Evolutionary conservation across 2,329 filamentous ascomycete genomes (phyloP), one percentile per base, ranked within the genome.

Genomic region (Alternaria alternata): DNA sequence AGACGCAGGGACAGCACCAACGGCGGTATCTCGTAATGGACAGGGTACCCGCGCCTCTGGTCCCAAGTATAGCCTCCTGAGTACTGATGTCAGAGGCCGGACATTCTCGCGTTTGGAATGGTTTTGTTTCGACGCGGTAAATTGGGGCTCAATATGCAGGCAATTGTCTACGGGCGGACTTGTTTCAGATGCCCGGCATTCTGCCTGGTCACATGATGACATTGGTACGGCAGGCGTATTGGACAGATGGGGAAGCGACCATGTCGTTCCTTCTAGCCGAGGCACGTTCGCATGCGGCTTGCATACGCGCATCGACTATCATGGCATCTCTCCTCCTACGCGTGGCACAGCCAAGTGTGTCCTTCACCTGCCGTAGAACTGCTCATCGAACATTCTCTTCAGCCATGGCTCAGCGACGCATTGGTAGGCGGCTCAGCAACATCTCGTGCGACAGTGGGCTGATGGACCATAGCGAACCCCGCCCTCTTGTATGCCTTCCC

Each of bases 401-500:
- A 36, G 65, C 73, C 56, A 77, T 76, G 74, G 67, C 67, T 20
- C 66, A 71, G 46, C 69, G 67, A 58, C 67, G 71, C 36, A 72
- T 77, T 64, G 68, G 75, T 76, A 73, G 49, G 72, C 65, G 48
- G 48, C 58, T 51, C 60, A 66, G 55, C 38, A 36, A 41, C 42
- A 43, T 57, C 24, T 43, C 53, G 60, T 58, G 48, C 58, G 47
- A 60, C 65, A 53, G 53, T 47, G 59, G 59, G 65, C 72, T 77
- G 63, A 76, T 69, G 30, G 36, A 54, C 61, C 20, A 58, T 60
- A 76, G 71, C 72, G 64, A 80, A 79, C 70, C 77, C 78, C 66
- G 78, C 76, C 53, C 74, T 80, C 54, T 80, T 80, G 78, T 80
- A 75, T 58, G 73, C 57, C 62, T 47, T 47, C 51, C 53, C 51